Conservation (phyloP, 1,284 basidiomycete species). For the Heliocybe sulcata region DNA sequence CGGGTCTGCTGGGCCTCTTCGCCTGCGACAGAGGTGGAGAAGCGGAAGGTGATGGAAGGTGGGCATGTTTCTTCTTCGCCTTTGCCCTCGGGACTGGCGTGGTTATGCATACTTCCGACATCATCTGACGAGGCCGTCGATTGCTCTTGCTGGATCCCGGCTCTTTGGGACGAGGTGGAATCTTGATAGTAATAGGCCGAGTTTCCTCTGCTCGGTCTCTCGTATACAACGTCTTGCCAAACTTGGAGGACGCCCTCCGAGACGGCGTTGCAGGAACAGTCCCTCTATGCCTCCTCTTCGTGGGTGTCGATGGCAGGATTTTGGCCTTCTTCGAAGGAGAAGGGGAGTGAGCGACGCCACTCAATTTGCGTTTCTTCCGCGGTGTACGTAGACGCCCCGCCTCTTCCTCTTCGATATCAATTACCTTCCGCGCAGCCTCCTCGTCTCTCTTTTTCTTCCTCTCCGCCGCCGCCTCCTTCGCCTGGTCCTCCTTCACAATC, state of each 20-base stretch:
- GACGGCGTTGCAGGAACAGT: no score
- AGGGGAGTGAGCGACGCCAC: neutral
- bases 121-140: no score
- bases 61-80: neutral
- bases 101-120: neutral
- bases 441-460: slow-evolving; percentile 45
- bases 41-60: neutral
- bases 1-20: neutral
- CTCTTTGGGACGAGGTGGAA: neutral
- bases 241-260: no score
- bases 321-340: neutral
- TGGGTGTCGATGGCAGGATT: neutral
- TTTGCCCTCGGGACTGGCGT: neutral
- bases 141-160: neutral
- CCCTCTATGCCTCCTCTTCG: neutral
- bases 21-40: neutral
- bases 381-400: neutral
- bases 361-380: neutral
- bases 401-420: neutral
- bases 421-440: slow-evolving; percentile 12
- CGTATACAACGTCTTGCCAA: neutral
- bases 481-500: slow-evolving; percentile 40
- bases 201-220: neutral
- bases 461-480: slow-evolving; percentile 43
- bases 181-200: neutral